Evolutionary conservation across 805 yeast genomes (phyloP).

Genomic region (Saturnispora gosingensis): DNA sequence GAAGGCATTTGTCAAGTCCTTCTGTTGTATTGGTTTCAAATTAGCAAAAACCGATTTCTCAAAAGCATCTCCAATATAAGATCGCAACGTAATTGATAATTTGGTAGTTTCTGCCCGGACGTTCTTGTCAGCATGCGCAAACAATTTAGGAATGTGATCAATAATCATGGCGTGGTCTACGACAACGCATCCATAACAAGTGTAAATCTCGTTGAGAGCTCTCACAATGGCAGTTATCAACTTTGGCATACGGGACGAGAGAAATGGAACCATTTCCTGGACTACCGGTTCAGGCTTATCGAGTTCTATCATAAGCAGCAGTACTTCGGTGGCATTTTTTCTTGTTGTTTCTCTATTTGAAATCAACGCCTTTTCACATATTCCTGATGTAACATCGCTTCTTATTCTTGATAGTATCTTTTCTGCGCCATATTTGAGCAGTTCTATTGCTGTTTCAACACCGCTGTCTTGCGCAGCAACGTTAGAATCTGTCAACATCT

Average conservation of each 20-base stretch:
- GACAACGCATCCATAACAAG: slow-evolving; percentile 53
- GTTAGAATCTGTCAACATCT: slow-evolving; percentile 65
- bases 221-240: slow-evolving; percentile 58
- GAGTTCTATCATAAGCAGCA: slow-evolving; percentile 55
- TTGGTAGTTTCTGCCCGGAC: slow-evolving; percentile 73
- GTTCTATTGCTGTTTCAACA: slow-evolving; percentile 42
- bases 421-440: slow-evolving; percentile 49
- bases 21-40: slow-evolving; percentile 86
- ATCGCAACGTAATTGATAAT: slow-evolving; percentile 58
- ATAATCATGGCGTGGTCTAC: slow-evolving; percentile 50
- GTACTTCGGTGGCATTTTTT: slow-evolving; percentile 50
- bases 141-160: slow-evolving; percentile 53
- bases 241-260: slow-evolving; percentile 64
- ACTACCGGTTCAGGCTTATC: slow-evolving; percentile 58
- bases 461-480: slow-evolving; percentile 91
- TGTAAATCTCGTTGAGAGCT: slow-evolving; percentile 47
- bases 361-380: slow-evolving; percentile 76
- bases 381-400: slow-evolving; percentile 33
- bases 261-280: slow-evolving; percentile 55
- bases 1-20: slow-evolving; percentile 66
- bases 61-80: slow-evolving; percentile 62
- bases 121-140: slow-evolving; percentile 76
- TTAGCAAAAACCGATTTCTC: slow-evolving; percentile 53
- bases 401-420: slow-evolving; percentile 34
- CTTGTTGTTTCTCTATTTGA: slow-evolving; percentile 72